These are phyloP conservation scores for Crucihimalaya himalaica DNA, from an alignment of 345 rosid genomes.

Conservation along the genomic window DNA sequence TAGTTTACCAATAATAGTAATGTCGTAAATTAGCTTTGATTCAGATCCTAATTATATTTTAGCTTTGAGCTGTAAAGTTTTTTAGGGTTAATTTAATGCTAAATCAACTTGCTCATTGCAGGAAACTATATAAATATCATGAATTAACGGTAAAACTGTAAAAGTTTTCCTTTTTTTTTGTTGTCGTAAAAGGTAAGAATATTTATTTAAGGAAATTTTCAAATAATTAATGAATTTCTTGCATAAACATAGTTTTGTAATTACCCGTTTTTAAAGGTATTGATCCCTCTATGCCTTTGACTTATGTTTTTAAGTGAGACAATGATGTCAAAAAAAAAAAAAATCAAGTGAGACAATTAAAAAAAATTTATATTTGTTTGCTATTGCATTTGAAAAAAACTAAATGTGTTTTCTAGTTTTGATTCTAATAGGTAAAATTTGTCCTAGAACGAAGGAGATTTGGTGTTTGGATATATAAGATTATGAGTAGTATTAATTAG, in stretches of 20 bases:
- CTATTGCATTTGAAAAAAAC: no score
- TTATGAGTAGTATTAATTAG: background rate
- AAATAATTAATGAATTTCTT: no score
- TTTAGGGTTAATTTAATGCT: background rate
- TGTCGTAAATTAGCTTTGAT: background rate
- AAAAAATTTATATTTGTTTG: no score
- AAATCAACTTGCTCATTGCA: no score
- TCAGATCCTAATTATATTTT: slow-evolving; percentile 6
- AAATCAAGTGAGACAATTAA: background rate
- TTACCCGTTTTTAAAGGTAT: background rate
- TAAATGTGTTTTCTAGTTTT: no score
- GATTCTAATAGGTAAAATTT: no score
- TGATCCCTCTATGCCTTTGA: background rate
- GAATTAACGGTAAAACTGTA: background rate
- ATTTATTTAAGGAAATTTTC: no score
- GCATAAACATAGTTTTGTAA: background rate
- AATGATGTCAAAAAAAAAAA: no score
- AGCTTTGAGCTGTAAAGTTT: background rate
- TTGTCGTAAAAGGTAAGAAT: background rate
- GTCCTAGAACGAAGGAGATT: background rate
- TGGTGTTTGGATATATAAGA: no score
- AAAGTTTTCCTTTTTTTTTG: background rate
- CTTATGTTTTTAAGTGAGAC: background rate
- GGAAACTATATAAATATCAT: no score
- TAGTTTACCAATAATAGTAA: slow-evolving; percentile 5